Base-by-base conservation (phyloP, 495 filamentous ascomycete genomes). In the Penicillium samsonianum region DNA sequence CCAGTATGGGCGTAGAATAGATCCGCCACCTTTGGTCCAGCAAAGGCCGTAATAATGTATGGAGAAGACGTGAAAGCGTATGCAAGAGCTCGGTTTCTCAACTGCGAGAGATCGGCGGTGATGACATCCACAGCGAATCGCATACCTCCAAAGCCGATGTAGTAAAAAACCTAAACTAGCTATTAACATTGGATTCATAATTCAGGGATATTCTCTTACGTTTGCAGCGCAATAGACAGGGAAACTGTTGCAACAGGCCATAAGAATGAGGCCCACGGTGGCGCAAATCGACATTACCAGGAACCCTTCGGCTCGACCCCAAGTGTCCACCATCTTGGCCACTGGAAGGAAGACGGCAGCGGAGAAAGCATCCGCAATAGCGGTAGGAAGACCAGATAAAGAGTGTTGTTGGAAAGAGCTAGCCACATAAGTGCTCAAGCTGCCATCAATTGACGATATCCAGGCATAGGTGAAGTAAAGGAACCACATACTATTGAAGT, bases 271-370 rank as follows among this genome's bases (percentile, higher is more conserved):
- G 2, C 79, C 79, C 22, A 79, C 12, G 1, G 70, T 74, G 2
- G 68, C 61, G 38, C 72, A 61, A 11, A 62, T n/a, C 0, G 73
- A 62, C 71, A 74, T 72, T 47, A 80, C 28, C 9, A 66, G 75
- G 63, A 85, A 87, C 30, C 73, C 76, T 50, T 79, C 65, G 61
- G 80, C 54, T 66, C 83, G 64, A 53, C 85, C 87, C 78, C 82
- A 89, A 23, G 86, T 70, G 62, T 90, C 84, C 59, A 88, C 69
- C 46, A 89, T 71, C 67, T 89, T 88, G 43, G 85, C 86, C 16
- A 87, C 68, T 0, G 86, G 78, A 28, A 89, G 72, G 54, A 83
- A 85, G 41, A 77, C 68, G 19, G 87, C 73, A 53, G 86, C 87
- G 49, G 79, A 81, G 52, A 87, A 82, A 50, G 86, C 58, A 59